phyloP scores from a whole-genome alignment of 257 asterid species.

The Datura wrightii region DNA sequence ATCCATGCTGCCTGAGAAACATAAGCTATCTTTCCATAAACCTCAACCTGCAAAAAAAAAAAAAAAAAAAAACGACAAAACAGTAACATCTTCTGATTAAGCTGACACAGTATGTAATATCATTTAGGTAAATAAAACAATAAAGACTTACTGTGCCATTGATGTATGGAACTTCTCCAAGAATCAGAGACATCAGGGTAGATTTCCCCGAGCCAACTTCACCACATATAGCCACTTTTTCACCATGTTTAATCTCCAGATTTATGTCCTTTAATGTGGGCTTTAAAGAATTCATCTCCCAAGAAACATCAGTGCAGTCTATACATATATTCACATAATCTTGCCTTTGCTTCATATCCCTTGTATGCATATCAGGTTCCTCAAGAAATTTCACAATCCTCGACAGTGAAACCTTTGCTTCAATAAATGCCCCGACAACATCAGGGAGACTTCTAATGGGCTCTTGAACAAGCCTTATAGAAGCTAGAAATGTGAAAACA shows the following conservation, averaged over 20 bases:
- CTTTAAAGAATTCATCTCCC: constrained; percentile 65
- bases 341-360: constrained; percentile 42
- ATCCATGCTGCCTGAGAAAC: constrained; percentile 98
- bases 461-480: constrained; percentile 75
- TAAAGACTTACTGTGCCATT: constrained; percentile 74
- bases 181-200: constrained; percentile 76
- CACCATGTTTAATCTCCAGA: constrained; percentile 62
- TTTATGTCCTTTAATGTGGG: constrained; percentile 52
- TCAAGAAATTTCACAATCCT: constrained; percentile 72
- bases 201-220: constrained; percentile 98
- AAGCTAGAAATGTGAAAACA: constrained; percentile 87
- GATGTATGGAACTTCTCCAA: constrained; percentile 81
- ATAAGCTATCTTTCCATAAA: constrained; percentile 76
- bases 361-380: constrained; percentile 66
- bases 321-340: constrained; percentile 38
- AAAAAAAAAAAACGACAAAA: neutral
- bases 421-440: constrained; percentile 79
- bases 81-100: neutral
- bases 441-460: constrained; percentile 85
- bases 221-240: constrained; percentile 89
- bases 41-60: constrained; percentile 57
- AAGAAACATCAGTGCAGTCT: constrained; percentile 61
- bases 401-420: constrained; percentile 71
- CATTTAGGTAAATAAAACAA: neutral
- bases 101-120: neutral